Conservation (phyloP, 2,329 filamentous ascomycete species). For the Penicillium sp. region DNA sequence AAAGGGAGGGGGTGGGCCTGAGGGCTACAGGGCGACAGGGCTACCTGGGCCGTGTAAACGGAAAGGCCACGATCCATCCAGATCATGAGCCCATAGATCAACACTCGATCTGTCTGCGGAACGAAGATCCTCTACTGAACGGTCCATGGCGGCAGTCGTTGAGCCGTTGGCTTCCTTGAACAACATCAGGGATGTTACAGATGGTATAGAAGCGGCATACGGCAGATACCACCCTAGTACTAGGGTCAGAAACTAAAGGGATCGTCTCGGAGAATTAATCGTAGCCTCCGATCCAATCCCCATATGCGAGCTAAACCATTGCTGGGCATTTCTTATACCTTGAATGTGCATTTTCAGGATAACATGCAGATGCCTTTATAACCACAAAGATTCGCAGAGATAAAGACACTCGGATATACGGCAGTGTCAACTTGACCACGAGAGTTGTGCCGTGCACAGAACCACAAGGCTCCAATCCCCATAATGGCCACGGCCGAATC, state of each 20-base stretch:
- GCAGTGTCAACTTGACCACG: not conserved
- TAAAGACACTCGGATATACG: conserved; percentile 4
- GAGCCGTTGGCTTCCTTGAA: not conserved
- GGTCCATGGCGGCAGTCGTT: conserved; percentile 6
- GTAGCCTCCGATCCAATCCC: conserved; percentile 15
- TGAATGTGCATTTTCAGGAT: too few relatives aligned
- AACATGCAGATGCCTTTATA: not conserved
- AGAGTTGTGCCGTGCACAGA: conserved; percentile 4
- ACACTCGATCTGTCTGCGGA: conserved; percentile 7
- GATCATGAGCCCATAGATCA: conserved; percentile 8
- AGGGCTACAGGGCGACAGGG: not conserved
- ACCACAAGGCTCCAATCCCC: not conserved
- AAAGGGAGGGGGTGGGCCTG: not conserved
- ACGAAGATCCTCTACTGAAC: conserved; percentile 9
- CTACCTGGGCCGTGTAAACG: not conserved
- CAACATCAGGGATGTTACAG: conserved; percentile 11
- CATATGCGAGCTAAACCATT: conserved; percentile 7
- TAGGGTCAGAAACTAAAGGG: conserved; percentile 11
- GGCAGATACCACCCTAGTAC: not conserved
- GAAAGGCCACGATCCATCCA: conserved; percentile 5
- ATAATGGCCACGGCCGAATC: conserved; percentile 5
- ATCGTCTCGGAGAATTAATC: conserved; percentile 13
- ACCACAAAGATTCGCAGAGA: not conserved
- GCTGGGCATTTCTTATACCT: too few relatives aligned
- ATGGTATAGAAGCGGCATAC: conserved; percentile 3